phyloP scores from a whole-genome alignment of 768 basidiomycete genomes.

The Mycena maculata region DNA sequence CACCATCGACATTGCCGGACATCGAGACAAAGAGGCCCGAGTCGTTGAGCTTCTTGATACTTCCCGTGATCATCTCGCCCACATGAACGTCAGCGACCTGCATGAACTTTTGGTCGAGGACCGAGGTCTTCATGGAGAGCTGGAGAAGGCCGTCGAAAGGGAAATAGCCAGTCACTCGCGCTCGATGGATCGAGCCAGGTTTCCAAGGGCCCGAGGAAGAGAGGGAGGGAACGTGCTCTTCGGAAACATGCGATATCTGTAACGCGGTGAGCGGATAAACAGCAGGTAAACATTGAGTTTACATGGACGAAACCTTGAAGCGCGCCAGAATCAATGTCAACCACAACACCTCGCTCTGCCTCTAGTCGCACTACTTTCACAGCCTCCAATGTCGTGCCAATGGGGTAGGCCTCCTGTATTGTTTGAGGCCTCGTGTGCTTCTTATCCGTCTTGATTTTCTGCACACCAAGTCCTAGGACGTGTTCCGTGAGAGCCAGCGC shows the following conservation, averaged over 20 bases:
- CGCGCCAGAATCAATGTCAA: constrained; percentile 66
- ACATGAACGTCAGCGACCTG: constrained; percentile 85
- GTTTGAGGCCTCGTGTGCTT: constrained; percentile 35
- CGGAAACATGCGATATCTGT: constrained; percentile 94
- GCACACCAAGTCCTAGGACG: constrained; percentile 65
- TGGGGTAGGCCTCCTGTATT: constrained; percentile 70
- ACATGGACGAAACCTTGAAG: constrained; percentile 91
- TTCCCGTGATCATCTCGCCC: constrained; percentile 89
- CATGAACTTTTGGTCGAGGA: constrained; percentile 88
- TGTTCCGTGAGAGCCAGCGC: constrained; percentile 83
- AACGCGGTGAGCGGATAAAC: constrained; percentile 30
- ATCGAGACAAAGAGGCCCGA: constrained; percentile 87
- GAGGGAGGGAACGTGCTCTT: constrained; percentile 88
- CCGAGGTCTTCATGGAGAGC: constrained; percentile 84
- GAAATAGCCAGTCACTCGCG: constrained; percentile 89
- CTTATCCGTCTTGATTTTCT: constrained; percentile 44
- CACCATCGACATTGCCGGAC: constrained; percentile 89
- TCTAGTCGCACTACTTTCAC: constrained; percentile 83
- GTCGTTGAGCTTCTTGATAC: constrained; percentile 86
- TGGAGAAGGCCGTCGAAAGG: constrained; percentile 89
- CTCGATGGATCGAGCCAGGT: constrained; percentile 80
- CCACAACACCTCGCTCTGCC: constrained; percentile 83
- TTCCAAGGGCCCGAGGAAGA: constrained; percentile 86
- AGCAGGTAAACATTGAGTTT: constrained; percentile 42
- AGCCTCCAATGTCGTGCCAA: constrained; percentile 78